These are phyloP conservation scores for Coniferiporia weirii DNA, from an alignment of 1,284 basidiomycete species.

Conservation along the genomic window DNA sequence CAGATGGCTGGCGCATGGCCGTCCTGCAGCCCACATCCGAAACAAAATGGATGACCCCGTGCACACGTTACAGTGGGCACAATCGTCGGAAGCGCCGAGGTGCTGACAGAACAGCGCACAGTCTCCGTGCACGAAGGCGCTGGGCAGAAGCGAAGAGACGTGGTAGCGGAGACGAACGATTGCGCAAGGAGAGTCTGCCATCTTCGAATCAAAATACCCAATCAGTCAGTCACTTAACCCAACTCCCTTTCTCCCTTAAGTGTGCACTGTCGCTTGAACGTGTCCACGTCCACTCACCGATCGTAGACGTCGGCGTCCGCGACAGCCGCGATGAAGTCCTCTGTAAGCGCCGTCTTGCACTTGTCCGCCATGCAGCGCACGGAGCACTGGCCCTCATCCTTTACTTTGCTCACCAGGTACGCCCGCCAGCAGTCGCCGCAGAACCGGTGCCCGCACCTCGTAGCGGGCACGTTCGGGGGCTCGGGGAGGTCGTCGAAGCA, in stretches of 20 bases:
- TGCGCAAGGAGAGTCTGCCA: slow-evolving; percentile 54
- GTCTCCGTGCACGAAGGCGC: slow-evolving; percentile 31
- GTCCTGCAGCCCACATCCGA: slow-evolving; percentile 46
- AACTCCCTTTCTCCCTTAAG: background rate
- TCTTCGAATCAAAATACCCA: slow-evolving; percentile 24
- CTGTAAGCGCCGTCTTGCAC: slow-evolving; percentile 48
- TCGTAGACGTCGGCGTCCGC: slow-evolving; percentile 31
- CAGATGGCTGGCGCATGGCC: slow-evolving; percentile 63
- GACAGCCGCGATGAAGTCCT: slow-evolving; percentile 39
- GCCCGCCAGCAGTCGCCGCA: slow-evolving; percentile 54
- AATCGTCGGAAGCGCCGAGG: slow-evolving; percentile 42
- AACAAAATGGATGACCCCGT: slow-evolving; percentile 47
- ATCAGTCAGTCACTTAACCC: background rate
- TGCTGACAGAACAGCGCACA: slow-evolving; percentile 29
- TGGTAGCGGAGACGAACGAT: slow-evolving; percentile 56
- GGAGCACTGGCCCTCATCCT: slow-evolving; percentile 53
- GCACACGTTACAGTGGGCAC: slow-evolving; percentile 56
- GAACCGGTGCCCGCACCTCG: slow-evolving; percentile 49
- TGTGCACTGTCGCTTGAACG: background rate
- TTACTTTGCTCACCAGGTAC: slow-evolving; percentile 55
- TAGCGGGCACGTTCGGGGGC: slow-evolving; percentile 34
- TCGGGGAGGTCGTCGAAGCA: slow-evolving; percentile 38
- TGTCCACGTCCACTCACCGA: slow-evolving; percentile 31
- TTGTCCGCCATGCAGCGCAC: slow-evolving; percentile 62
- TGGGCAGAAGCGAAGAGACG: slow-evolving; percentile 56